A percentile compares a stretch with the other conserved stretches of the same genome.
Conservation (phyloP, 495 filamentous ascomycete genomes). For the Neurospora sp. region DNA sequence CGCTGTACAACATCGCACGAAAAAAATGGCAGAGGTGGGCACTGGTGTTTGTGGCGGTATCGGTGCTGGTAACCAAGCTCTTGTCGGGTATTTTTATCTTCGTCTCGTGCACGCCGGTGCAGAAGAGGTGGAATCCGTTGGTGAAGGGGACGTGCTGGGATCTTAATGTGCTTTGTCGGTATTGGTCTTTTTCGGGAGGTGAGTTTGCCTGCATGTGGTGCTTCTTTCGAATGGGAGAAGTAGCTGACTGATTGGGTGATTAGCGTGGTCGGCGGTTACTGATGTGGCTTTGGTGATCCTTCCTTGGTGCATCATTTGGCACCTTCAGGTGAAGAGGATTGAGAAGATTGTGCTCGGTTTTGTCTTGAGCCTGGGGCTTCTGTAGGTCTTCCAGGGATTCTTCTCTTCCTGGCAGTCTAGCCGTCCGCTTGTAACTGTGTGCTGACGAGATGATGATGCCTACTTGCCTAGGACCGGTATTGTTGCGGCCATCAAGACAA, state of each 20-base stretch:
- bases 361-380: slow-evolving; percentile 19
- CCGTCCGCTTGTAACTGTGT: background rate
- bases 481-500: background rate
- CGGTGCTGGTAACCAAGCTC: background rate
- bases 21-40: background rate
- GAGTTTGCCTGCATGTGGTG: background rate
- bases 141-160: background rate
- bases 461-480: background rate
- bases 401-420: background rate
- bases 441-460: background rate
- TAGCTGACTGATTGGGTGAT: background rate
- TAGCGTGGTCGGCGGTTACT: slow-evolving; percentile 5
- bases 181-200: background rate
- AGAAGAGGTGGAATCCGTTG: background rate
- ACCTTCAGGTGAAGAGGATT: slow-evolving; percentile 10
- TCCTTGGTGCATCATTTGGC: slow-evolving; percentile 21
- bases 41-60: background rate
- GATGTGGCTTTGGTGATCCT: slow-evolving; percentile 8
- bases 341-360: slow-evolving; percentile 18
- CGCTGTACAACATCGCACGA: background rate
- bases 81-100: background rate
- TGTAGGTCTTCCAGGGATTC: slow-evolving; percentile 5
- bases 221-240: background rate
- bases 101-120: background rate
- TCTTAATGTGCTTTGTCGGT: background rate